Evolutionary conservation across 192 early-diverging fungal species (phyloP), one percentile per base, ranked within the genome.

Genomic region (Podila clonocystis): DNA sequence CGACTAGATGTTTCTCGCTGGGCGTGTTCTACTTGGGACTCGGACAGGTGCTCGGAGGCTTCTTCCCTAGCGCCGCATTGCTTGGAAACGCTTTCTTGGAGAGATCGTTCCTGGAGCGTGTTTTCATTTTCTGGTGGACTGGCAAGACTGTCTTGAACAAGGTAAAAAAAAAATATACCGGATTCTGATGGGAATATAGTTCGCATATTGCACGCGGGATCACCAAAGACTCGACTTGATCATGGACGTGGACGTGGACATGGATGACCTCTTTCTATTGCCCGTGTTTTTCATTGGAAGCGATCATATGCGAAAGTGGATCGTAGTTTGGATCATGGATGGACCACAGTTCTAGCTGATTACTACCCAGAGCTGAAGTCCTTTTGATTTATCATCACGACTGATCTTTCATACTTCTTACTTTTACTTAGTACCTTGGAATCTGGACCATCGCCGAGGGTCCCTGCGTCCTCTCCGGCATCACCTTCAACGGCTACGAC

Each of bases 361-460:
- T 2, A 41, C 41, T 15, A 45, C 41, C 41, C 8, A 12, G 41
- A 15, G 17, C 7, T 17, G 2, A 8, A 17, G 41, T 50, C 41
- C 20, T 58, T 26, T 1, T 48, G 12, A 70, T 59, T 26, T 50
- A 13, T 30, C 34, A 3, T 50, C 58, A 29, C 36, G 9, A 41
- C 31, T 63, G 28, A 26, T 20, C 29, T 24, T 33, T 33, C 19
- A 22, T 55, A 8, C 13, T 4, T 55, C 24, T 55, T 52, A 52
- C 31, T 31, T 5, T 31, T 31, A 41, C 29, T 22, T 82, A 90
- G 84, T 91, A 91, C 65, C 73, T 91, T 41, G 89, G 91, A 49
- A 82, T 90, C 45, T 92, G 90, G 90, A 86, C 84, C 33, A 82
- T 92, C 38, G 79, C 72, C 24, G 91, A 92, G 78, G 88, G 87